These are phyloP conservation scores for Thyridium curvatum DNA, from an alignment of 2,329 filamentous ascomycete genomes.

Conservation along the genomic window DNA sequence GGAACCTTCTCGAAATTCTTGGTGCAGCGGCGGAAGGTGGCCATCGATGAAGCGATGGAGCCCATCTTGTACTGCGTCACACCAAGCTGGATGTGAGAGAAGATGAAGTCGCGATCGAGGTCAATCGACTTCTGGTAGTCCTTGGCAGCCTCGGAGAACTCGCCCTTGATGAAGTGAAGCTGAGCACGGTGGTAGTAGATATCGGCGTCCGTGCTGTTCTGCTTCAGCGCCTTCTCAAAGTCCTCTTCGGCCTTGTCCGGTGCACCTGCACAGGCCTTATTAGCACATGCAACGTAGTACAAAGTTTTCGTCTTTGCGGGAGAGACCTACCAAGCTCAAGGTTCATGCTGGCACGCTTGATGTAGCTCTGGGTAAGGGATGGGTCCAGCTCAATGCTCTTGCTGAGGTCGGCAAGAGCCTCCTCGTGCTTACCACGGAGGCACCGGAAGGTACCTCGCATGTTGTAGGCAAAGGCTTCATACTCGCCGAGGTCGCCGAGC, in stretches of 20 bases:
- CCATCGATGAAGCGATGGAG: constrained; percentile 95
- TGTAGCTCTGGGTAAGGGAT: constrained; percentile 88
- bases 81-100: constrained; percentile 97
- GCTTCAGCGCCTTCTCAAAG: constrained; percentile 76
- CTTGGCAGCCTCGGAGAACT: constrained; percentile 89
- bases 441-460: constrained; percentile 95
- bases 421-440: constrained; percentile 78
- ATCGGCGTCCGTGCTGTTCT: constrained; percentile 86
- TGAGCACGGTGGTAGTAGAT: constrained; percentile 99
- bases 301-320: no score
- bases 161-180: constrained; percentile 93
- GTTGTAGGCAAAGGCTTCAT: constrained; percentile 91
- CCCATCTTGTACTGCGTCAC: constrained; percentile 99
- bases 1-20: constrained; percentile 98
- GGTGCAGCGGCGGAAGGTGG: constrained; percentile 92
- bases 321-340: constrained; percentile 70
- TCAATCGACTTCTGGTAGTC: constrained; percentile 99
- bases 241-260: constrained; percentile 82
- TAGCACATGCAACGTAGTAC: not conserved
- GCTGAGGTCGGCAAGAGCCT: constrained; percentile 78
- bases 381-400: constrained; percentile 90
- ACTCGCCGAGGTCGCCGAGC: constrained; percentile 69
- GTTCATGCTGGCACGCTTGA: constrained; percentile 98
- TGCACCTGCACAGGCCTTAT: constrained; percentile 51
- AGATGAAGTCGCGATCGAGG: constrained; percentile 92